These are phyloP conservation scores for Helicostylum pulchrum DNA, from an alignment of 192 early-diverging fungal species.

Conservation along the genomic window DNA sequence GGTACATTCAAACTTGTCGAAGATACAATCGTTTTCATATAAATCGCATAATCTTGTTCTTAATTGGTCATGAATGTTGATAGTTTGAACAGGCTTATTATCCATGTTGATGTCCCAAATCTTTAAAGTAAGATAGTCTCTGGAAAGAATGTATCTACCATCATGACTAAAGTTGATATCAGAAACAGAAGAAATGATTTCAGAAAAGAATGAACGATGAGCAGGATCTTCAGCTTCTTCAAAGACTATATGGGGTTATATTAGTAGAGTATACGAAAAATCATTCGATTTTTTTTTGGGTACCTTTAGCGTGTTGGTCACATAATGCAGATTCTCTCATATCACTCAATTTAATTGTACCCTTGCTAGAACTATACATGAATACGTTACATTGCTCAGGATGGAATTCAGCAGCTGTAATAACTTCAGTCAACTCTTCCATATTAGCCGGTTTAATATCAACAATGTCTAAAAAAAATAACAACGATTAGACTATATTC, in stretches of 20 bases:
- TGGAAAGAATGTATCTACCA: constrained; percentile 94
- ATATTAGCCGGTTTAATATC: constrained; percentile 99
- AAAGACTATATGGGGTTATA: constrained; percentile 57
- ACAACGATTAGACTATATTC: background rate
- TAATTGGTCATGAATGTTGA: constrained; percentile 95
- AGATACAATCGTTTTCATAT: constrained; percentile 99
- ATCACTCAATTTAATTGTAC: constrained; percentile 94
- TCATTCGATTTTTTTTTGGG: background rate
- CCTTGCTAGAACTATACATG: constrained; percentile 97
- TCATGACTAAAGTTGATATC: constrained; percentile 95
- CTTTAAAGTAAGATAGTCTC: constrained; percentile 96
- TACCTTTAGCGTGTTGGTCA: constrained; percentile 89
- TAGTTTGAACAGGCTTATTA: constrained; percentile 85
- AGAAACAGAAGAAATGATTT: constrained; percentile 98
- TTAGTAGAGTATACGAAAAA: background rate
- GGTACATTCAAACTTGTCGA: constrained; percentile 99
- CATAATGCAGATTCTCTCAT: constrained; percentile 95
- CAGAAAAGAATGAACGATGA: constrained; percentile 98
- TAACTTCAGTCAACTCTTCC: constrained; percentile 99
- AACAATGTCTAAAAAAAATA: constrained; percentile 78
- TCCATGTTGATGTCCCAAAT: constrained; percentile 99
- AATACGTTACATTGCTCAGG: constrained; percentile 95
- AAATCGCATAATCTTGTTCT: constrained; percentile 95
- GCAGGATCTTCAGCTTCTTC: constrained; percentile 92
- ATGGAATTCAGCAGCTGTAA: constrained; percentile 98